Evolutionary conservation across 2,329 filamentous ascomycete genomes (phyloP).

Genomic region (Aspergillus candidus): DNA sequence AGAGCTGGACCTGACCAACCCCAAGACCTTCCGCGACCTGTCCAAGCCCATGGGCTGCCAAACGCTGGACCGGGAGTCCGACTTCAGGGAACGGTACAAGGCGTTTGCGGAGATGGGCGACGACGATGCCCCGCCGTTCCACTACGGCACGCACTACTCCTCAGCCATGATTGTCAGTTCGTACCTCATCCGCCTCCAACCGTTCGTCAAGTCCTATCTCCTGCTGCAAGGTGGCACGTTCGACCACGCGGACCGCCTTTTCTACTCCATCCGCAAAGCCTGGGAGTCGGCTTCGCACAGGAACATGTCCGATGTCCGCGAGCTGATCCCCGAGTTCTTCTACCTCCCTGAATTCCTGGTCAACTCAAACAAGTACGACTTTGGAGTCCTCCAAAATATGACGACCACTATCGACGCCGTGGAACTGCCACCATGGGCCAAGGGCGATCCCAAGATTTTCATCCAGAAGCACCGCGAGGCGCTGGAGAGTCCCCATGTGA

Average conservation of each 20-base stretch:
- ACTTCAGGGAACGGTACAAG: constrained; percentile 77
- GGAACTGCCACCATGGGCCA: constrained; percentile 89
- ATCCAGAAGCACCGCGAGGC: constrained; percentile 94
- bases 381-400: constrained; percentile 77
- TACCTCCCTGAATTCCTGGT: constrained; percentile 89
- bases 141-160: constrained; percentile 97
- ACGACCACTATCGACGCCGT: constrained; percentile 78
- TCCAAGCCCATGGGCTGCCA: constrained; percentile 97
- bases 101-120: constrained; percentile 89
- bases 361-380: constrained; percentile 94
- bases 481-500: constrained; percentile 87
- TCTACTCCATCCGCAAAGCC: constrained; percentile 84
- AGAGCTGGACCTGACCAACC: constrained; percentile 79
- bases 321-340: constrained; percentile 95
- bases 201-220: constrained; percentile 93
- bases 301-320: constrained; percentile 90
- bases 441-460: constrained; percentile 91
- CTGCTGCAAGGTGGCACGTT: constrained; percentile 92
- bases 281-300: constrained; percentile 86
- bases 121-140: constrained; percentile 67
- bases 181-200: constrained; percentile 88
- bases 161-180: constrained; percentile 98
- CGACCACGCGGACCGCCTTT: constrained; percentile 90
- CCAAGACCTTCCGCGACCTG: constrained; percentile 79
- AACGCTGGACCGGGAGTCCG: constrained; percentile 64